phyloP scores from a whole-genome alignment of 2,329 filamentous ascomycete species.

The Daldinia sp. region DNA sequence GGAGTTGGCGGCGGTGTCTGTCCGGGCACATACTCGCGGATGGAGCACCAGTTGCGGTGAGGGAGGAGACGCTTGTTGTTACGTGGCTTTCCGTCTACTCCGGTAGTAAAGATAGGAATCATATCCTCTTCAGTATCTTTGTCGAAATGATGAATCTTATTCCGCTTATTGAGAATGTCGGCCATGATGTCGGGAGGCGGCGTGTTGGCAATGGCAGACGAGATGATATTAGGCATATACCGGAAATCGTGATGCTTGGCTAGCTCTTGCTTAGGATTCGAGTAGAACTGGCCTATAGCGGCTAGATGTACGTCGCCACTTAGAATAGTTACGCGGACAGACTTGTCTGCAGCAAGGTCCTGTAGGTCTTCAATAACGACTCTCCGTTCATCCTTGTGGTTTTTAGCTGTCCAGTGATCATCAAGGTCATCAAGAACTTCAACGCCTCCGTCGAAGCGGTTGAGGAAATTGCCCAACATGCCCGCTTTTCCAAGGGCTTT shows the following conservation, averaged over 20 bases:
- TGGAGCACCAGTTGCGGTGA: conserved; percentile 95
- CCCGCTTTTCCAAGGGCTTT: conserved; percentile 89
- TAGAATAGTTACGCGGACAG: conserved; percentile 89
- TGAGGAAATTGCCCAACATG: conserved; percentile 82
- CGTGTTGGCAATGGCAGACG: conserved; percentile 92
- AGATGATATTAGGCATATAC: conserved; percentile 97
- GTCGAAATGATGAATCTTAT: conserved; percentile 81
- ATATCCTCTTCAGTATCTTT: conserved; percentile 91
- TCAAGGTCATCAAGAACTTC: conserved; percentile 93
- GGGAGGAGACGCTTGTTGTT: conserved; percentile 93
- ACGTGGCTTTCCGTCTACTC: conserved; percentile 87
- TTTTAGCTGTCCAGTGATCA: conserved; percentile 97
- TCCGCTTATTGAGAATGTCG: conserved; percentile 92
- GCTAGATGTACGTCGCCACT: conserved; percentile 95
- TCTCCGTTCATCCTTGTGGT: conserved; percentile 90
- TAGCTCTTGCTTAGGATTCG: conserved; percentile 82
- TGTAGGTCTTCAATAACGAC: conserved; percentile 92
- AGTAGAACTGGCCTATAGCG: conserved; percentile 94
- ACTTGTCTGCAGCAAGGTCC: conserved; percentile 92
- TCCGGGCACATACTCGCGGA: conserved; percentile 84
- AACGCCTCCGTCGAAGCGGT: conserved; percentile 90
- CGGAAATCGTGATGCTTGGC: conserved; percentile 92
- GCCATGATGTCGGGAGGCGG: conserved; percentile 89
- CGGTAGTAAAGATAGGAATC: conserved; percentile 91
- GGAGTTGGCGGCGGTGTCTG: conserved; percentile 79